Evolutionary conservation across 495 filamentous ascomycete species (phyloP).

Genomic region (Copromyces sp.): DNA sequence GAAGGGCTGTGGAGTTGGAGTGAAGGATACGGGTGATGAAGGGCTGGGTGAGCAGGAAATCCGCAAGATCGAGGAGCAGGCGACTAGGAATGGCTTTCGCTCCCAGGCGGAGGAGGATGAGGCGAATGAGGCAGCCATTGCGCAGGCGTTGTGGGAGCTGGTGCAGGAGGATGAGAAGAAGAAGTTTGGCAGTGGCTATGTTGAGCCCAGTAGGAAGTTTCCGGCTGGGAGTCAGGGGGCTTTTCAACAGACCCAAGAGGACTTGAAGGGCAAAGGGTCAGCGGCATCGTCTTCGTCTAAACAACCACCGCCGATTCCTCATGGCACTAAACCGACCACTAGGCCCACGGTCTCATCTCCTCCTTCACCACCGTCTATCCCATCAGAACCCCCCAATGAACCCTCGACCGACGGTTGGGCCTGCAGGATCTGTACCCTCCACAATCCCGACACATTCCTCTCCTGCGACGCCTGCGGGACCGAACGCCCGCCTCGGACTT

Average conservation of each 20-base stretch:
- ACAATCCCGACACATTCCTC: constrained; percentile 59
- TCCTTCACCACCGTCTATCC: constrained; percentile 3
- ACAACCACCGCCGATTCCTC: constrained; percentile 15
- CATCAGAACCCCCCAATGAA: neutral
- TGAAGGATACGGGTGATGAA: constrained; percentile 41
- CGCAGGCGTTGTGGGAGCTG: constrained; percentile 77
- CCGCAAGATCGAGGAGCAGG: constrained; percentile 50
- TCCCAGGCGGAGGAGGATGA: constrained; percentile 84
- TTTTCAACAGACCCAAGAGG: neutral
- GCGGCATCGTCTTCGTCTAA: constrained; percentile 13
- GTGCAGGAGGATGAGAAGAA: constrained; percentile 67
- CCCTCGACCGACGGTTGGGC: constrained; percentile 43
- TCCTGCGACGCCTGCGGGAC: constrained; percentile 71
- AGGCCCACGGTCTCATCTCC: neutral
- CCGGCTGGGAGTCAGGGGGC: constrained; percentile 43
- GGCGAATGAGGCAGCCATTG: constrained; percentile 83
- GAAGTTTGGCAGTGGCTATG: constrained; percentile 55
- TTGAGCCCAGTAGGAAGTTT: constrained; percentile 51
- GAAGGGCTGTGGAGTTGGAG: constrained; percentile 47
- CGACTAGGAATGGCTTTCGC: constrained; percentile 61
- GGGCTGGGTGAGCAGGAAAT: constrained; percentile 50
- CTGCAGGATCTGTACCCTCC: constrained; percentile 73
- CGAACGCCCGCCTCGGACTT: constrained; percentile 41
- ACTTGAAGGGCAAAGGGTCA: neutral
- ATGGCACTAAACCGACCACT: constrained; percentile 7